Conservation (phyloP, 352 stramenopile species). For the Pythium vanterpoolii region DNA sequence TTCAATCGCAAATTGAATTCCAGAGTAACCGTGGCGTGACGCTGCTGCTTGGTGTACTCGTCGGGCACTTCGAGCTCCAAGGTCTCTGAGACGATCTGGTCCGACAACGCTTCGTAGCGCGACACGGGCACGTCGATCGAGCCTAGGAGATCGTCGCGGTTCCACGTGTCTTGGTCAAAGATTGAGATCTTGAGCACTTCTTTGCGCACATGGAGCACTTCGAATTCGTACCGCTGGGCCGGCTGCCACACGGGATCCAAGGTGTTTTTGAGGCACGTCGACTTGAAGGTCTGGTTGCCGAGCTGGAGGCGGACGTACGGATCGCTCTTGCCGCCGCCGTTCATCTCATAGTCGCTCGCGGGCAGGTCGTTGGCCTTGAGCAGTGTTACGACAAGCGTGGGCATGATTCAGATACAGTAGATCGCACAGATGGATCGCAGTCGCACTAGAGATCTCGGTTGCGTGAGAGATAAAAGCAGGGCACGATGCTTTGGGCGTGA, state of each 20-base stretch:
- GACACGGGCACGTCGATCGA: constrained; percentile 46
- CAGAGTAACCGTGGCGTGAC: constrained; percentile 31
- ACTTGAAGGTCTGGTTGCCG: constrained; percentile 45
- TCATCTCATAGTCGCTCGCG: constrained; percentile 52
- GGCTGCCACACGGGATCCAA: constrained; percentile 75
- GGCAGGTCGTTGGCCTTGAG: constrained; percentile 63
- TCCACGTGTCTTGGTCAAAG: constrained; percentile 67
- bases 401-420: constrained; percentile 44
- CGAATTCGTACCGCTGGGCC: constrained; percentile 70
- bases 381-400: constrained; percentile 61
- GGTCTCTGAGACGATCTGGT: constrained; percentile 47
- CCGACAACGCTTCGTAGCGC: constrained; percentile 43
- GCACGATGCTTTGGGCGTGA: background rate
- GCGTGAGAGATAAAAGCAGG: background rate
- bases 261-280: constrained; percentile 39
- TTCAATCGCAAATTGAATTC: constrained; percentile 50
- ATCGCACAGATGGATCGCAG: background rate
- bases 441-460: background rate
- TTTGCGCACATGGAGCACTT: constrained; percentile 37
- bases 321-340: constrained; percentile 56
- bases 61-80: constrained; percentile 47
- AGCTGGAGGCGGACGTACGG: constrained; percentile 69
- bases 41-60: constrained; percentile 31
- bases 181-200: constrained; percentile 53
- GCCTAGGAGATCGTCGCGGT: constrained; percentile 60